A percentile compares a stretch with the other conserved stretches of the same genome.
These are phyloP conservation scores for Tilletia indica DNA, from an alignment of 1,284 basidiomycete genomes.

Conservation along the genomic window DNA sequence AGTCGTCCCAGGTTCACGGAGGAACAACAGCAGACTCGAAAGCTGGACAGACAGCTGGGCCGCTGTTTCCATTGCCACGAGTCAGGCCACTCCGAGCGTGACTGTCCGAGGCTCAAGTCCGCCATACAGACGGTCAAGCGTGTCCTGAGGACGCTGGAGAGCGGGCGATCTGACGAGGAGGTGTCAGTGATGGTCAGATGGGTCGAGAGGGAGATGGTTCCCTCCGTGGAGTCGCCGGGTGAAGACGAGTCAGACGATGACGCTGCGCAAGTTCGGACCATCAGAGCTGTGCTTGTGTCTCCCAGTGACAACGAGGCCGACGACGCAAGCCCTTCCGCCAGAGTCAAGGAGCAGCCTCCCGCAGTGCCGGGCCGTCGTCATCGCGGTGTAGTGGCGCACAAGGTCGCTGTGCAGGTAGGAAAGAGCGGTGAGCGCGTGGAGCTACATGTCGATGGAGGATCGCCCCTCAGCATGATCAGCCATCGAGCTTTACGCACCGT, in stretches of 20 bases:
- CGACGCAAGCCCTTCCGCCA: too few relatives aligned
- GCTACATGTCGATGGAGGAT: background rate
- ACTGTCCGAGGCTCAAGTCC: too few relatives aligned
- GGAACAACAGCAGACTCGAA: too few relatives aligned
- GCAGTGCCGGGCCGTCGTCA: background rate
- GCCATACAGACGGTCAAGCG: too few relatives aligned
- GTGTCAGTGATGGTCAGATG: background rate
- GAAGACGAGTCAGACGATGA: background rate
- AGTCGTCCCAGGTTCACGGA: too few relatives aligned
- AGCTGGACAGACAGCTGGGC: too few relatives aligned
- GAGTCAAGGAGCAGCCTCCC: too few relatives aligned
- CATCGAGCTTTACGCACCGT: background rate
- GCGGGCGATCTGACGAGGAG: background rate
- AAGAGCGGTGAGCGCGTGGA: background rate
- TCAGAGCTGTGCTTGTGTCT: background rate
- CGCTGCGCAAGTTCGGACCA: background rate
- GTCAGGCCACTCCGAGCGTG: too few relatives aligned
- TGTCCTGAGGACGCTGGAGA: background rate
- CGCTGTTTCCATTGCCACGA: too few relatives aligned
- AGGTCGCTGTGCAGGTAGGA: background rate
- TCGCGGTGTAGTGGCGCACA: background rate
- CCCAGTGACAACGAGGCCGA: too few relatives aligned
- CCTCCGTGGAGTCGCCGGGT: background rate
- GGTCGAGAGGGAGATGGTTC: too few relatives aligned
- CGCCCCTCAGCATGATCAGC: background rate